Percentiles rank a stretch among this genome's conserved stretches.
phyloP scores from a whole-genome alignment of 768 basidiomycete species.

The Daedalea quercina region DNA sequence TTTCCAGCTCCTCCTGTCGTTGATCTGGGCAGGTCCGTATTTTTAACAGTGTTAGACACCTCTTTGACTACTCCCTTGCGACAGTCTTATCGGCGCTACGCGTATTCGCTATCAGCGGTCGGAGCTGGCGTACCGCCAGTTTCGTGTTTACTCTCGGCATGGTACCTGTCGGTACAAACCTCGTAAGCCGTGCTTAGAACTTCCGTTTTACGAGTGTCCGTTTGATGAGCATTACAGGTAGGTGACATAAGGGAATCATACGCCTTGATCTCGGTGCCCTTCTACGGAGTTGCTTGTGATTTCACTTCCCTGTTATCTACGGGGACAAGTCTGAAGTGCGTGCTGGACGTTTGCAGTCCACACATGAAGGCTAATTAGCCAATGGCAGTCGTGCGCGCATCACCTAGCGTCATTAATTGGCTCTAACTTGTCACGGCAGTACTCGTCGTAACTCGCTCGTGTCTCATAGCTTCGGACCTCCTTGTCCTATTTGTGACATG shows the following conservation, averaged over 20 bases:
- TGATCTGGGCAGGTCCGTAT: slow-evolving; percentile 1
- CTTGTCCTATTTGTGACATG: slow-evolving; percentile 9
- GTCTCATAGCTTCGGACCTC: slow-evolving; percentile 5
- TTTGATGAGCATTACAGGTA: neutral
- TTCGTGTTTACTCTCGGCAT: slow-evolving; percentile 2
- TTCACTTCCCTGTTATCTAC: neutral
- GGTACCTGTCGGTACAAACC: slow-evolving; percentile 4
- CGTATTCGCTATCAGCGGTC: slow-evolving; percentile 6
- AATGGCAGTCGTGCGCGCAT: neutral
- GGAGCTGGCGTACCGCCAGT: slow-evolving; percentile 2
- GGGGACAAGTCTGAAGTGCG: neutral
- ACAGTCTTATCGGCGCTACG: slow-evolving; percentile 6
- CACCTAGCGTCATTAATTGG: no score
- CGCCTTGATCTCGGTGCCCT: neutral
- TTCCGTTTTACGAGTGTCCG: neutral
- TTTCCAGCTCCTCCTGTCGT: neutral
- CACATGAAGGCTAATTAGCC: no score
- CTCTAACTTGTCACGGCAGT: neutral
- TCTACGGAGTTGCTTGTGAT: neutral
- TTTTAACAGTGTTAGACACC: no score
- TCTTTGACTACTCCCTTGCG: no score
- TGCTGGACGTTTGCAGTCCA: neutral
- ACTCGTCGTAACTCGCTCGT: slow-evolving; percentile 1
- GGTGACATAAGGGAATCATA: neutral
- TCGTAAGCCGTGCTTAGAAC: neutral